Conservation (phyloP, 2,329 filamentous ascomycete species). For the Alternaria sp. region DNA sequence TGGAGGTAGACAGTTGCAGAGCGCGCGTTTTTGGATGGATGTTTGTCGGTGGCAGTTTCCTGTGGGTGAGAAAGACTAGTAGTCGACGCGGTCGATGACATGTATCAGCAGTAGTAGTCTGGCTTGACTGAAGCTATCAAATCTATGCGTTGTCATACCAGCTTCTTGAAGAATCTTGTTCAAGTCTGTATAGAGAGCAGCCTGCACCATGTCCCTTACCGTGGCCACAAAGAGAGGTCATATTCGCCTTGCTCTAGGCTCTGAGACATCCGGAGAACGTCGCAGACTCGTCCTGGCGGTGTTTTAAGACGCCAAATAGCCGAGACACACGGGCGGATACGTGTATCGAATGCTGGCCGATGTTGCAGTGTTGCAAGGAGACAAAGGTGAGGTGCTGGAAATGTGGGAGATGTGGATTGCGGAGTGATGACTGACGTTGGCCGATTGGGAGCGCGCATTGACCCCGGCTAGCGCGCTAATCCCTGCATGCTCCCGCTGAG, state of each 20-base stretch:
- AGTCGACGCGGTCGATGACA: background rate
- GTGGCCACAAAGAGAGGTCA: background rate
- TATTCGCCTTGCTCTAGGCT: background rate
- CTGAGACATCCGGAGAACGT: background rate
- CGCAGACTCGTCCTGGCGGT: background rate
- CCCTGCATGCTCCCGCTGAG: slow-evolving; percentile 24
- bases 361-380: background rate
- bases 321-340: background rate
- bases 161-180: background rate
- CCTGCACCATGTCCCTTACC: background rate
- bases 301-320: background rate
- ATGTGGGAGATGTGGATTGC: background rate
- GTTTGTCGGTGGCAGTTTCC: background rate
- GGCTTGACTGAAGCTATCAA: background rate
- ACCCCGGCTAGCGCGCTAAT: slow-evolving; percentile 13
- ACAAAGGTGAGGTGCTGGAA: background rate
- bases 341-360: background rate
- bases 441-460: slow-evolving; percentile 1
- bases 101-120: background rate
- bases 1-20: background rate
- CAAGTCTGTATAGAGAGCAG: background rate
- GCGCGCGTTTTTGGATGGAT: background rate
- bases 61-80: background rate
- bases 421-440: slow-evolving; percentile 9
- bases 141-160: background rate